Evolutionary conservation across 192 early-diverging fungal genomes (phyloP), one percentile per base, ranked within the genome.

Genomic region (Thoreauomyces humboldtii): DNA sequence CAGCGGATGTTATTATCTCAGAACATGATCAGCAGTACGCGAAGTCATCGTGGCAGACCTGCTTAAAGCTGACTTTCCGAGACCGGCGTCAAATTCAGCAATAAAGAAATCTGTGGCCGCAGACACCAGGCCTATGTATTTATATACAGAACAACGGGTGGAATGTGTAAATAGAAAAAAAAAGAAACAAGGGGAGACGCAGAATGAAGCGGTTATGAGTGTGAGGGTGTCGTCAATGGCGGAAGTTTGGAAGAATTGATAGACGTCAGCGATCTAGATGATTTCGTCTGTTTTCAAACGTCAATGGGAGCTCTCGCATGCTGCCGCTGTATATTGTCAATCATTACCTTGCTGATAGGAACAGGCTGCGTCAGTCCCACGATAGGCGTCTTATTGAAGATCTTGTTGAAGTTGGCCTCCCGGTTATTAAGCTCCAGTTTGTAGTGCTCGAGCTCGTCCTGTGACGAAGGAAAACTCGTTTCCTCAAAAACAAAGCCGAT

Each of bases 331-430:
- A 19, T 9, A 12, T 19, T 50, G 25, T 9, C 12, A 19, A 50
- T 24, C 22, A 27, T 27, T 3, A 15, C 25, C 50, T 29, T 52
- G n/a, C n/a, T 52, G 2, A 29, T 15, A 15, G 50, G 50, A 22
- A 52, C 32, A 7, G 71, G 65, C 60, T 77, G 64, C 25, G 84
- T 74, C 22, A 81, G 35, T 22, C 82, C 82, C 19, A 85, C 83
- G 2, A 84, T 36, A 0, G 83, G 83, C 24, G 65, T 58, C 31
- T 77, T 78, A 53, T 85, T 85, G 60, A 85, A 85, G n/a, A 85
- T 85, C 54, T 77, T 80, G 61, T 85, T 85, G 54, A 85, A 85
- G 65, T 77, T 79, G 9, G 73, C 73, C 46, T 85, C 83, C 9
- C 79, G 66, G 56, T 85, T 85, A 37, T 81, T 85, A 7, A 85